phyloP scores from a whole-genome alignment of 177 flowering plant genomes.

The Telopea speciosissima region DNA sequence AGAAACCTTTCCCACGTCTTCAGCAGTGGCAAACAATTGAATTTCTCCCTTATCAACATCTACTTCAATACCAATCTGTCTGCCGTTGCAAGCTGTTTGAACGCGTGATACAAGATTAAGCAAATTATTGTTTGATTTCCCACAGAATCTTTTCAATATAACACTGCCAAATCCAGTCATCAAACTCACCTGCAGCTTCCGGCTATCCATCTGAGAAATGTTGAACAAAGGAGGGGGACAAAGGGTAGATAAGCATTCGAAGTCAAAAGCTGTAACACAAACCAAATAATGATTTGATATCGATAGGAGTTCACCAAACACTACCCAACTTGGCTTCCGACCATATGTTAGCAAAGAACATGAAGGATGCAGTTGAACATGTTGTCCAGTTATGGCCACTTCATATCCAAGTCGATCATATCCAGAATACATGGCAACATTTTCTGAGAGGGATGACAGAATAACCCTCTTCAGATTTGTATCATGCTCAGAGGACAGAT shows the following conservation, averaged over 20 bases:
- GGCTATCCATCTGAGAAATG: constrained; percentile 35
- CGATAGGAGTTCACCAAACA: constrained; percentile 74
- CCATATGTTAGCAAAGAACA: constrained; percentile 71
- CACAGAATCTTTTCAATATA: constrained; percentile 74
- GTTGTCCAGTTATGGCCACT: constrained; percentile 68
- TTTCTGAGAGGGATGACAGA: constrained; percentile 72
- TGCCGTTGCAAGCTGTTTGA: constrained; percentile 36
- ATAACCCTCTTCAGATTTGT: constrained; percentile 46
- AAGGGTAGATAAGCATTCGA: constrained; percentile 43
- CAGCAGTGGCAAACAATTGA: constrained; percentile 46
- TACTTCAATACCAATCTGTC: constrained; percentile 55
- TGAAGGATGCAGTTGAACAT: constrained; percentile 81
- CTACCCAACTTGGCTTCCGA: constrained; percentile 82
- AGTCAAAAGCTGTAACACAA: constrained; percentile 79
- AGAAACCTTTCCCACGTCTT: constrained; percentile 40
- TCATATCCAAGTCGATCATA: constrained; percentile 82
- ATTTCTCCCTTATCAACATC: constrained; percentile 49
- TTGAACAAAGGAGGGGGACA: constrained; percentile 66
- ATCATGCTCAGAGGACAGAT: constrained; percentile 37
- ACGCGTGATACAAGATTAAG: constrained; percentile 42
- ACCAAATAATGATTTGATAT: constrained; percentile 56
- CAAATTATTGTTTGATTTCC: constrained; percentile 49
- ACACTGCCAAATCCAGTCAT: constrained; percentile 53
- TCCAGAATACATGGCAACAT: constrained; percentile 87
- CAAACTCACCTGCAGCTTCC: constrained; percentile 38